Percentiles rank a stretch among this genome's conserved stretches.
phyloP scores from a whole-genome alignment of 2,329 filamentous ascomycete genomes.

The Claviceps africana region DNA sequence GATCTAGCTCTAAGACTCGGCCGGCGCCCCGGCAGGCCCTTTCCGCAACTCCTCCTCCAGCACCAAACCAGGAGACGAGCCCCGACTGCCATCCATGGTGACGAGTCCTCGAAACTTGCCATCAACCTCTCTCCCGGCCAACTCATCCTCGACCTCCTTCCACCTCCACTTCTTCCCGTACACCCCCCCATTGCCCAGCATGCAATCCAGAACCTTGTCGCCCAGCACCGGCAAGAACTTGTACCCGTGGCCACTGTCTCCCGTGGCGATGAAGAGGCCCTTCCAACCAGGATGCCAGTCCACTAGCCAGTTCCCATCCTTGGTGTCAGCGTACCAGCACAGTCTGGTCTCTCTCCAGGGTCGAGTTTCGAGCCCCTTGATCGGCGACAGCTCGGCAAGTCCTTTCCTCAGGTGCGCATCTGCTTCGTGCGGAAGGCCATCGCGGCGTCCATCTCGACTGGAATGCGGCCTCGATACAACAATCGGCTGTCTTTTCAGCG shows the following conservation, averaged over 20 bases:
- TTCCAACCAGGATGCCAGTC: conserved; percentile 51
- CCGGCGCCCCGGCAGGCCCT: not conserved
- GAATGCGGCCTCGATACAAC: conserved; percentile 24
- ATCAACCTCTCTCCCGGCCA: conserved; percentile 19
- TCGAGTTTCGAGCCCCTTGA: conserved; percentile 38
- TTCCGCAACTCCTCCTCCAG: conserved; percentile 28
- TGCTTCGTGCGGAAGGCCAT: conserved; percentile 44
- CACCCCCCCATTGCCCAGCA: conserved; percentile 32
- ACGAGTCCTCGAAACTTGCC: conserved; percentile 25
- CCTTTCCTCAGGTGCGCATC: conserved; percentile 46
- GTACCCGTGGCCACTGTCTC: conserved; percentile 52
- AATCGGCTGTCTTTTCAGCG: conserved; percentile 15
- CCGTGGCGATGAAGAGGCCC: conserved; percentile 46
- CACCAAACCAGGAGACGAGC: conserved; percentile 31
- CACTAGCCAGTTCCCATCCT: conserved; percentile 56
- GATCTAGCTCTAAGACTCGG: not conserved
- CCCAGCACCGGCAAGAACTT: conserved; percentile 57
- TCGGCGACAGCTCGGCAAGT: conserved; percentile 46
- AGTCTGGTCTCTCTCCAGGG: conserved; percentile 49
- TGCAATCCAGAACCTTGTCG: conserved; percentile 43
- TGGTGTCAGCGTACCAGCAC: conserved; percentile 68
- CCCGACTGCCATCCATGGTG: conserved; percentile 40
- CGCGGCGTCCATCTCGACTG: conserved; percentile 23
- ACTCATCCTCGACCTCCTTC: conserved; percentile 38
- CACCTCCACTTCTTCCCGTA: conserved; percentile 48